Evolutionary conservation across 2,329 filamentous ascomycete species (phyloP), one percentile per base, ranked within the genome.

Genomic region (Arthrinium phaeospermum): DNA sequence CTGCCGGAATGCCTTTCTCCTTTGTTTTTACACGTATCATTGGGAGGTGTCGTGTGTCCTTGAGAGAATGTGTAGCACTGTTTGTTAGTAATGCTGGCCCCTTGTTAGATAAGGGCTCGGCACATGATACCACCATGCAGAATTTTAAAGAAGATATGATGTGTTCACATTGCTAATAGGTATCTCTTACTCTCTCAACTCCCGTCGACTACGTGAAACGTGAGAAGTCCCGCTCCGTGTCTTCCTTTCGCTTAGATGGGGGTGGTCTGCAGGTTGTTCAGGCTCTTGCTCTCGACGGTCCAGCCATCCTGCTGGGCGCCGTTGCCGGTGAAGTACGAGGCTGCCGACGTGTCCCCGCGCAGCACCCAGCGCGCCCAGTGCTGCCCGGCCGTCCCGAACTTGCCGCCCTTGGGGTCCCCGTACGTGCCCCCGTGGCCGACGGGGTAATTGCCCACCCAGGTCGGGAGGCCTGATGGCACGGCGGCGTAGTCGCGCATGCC

Each of bases 81-180:
- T 76, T 75, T 77, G 75, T 73, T 77, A 74, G 76, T 73, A 71
- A 71, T 73, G 70, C 72, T 37, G 51, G 69, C 24, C 34, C 69
- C 69, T 64, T 61, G 47, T 51, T 47, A 34, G 45, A 71, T 61
- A 34, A 57, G 70, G 72, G 53, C 74, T 75, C 74, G 74, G 78
- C 79, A 77, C 77, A 80, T 80, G 79, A 80, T 80, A 80, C 79
- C 79, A 80, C 77, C 76, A 79, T 79, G 78, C 78, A 80, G 79
- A 73, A 75, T 75, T 75, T 70, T 47, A 69, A 49, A 69, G 30
- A 57, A 70, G 45, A 45, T 47, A 68, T 47, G 67, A 68, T 68
- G 45, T 68, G 45, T 68, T 68, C 57, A 24, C 57, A 64, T 64
- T 64, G 57, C 34, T 41, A 64, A 41, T 64, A 64, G 22, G 30